Conservation (phyloP, 495 filamentous ascomycete species). For the Talaromyces liani region DNA sequence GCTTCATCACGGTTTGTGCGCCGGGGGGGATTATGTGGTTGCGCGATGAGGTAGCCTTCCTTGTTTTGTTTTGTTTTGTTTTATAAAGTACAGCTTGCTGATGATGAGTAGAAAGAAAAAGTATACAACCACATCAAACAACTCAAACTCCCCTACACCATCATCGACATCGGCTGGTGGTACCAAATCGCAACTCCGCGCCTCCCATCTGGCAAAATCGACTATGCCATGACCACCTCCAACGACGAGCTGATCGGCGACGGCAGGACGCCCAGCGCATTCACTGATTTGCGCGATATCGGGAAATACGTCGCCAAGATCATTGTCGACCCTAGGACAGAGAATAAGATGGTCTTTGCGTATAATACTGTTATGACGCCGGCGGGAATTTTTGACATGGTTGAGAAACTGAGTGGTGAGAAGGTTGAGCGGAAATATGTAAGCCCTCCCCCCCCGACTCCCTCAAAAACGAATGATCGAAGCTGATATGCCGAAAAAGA, state of each 20-base stretch:
- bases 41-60: conserved; percentile 33
- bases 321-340: conserved; percentile 45
- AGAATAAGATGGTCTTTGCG: conserved; percentile 50
- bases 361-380: conserved; percentile 42
- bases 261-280: conserved; percentile 38
- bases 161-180: conserved; percentile 58
- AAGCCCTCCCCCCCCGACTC: too few species aligned
- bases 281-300: conserved; percentile 49
- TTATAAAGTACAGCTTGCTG: neutral
- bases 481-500: conserved; percentile 16
- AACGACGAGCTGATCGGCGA: conserved; percentile 43
- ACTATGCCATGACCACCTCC: conserved; percentile 40
- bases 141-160: conserved; percentile 48
- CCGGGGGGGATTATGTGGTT: conserved; percentile 41
- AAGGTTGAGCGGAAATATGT: conserved; percentile 44
- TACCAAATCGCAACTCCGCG: conserved; percentile 45
- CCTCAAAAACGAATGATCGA: neutral
- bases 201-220: conserved; percentile 44
- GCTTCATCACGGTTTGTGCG: conserved; percentile 42
- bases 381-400: conserved; percentile 40
- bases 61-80: too few species aligned
- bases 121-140: conserved; percentile 49
- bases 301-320: conserved; percentile 50
- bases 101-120: conserved; percentile 38
- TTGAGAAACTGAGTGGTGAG: conserved; percentile 49